Evolutionary conservation across 495 filamentous ascomycete species (phyloP).

Genomic region (Penicillium crystallinum): DNA sequence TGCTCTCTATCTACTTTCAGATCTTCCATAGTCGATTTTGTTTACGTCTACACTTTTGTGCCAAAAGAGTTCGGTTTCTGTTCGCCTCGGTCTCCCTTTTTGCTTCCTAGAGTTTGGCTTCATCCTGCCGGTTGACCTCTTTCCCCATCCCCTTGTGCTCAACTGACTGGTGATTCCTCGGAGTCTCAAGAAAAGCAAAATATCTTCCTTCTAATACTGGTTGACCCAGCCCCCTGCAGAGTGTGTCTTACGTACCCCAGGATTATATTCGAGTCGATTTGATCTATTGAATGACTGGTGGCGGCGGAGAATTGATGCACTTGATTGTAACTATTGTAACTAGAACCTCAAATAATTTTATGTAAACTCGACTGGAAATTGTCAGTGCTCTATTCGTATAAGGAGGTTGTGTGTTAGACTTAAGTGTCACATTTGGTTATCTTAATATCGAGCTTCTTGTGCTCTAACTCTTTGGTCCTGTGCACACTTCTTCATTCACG

Average conservation of each 20-base stretch:
- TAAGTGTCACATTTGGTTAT: no score
- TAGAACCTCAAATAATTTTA: not conserved
- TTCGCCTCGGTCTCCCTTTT: not conserved
- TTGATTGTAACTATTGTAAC: not conserved
- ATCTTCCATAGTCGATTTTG: constrained; percentile 22
- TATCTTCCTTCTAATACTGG: not conserved
- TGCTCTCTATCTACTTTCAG: constrained; percentile 11
- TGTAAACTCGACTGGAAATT: no score
- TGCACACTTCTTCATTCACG: not conserved
- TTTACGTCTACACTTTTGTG: constrained; percentile 10
- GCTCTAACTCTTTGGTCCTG: not conserved
- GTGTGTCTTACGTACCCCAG: not conserved
- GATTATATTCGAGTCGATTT: not conserved
- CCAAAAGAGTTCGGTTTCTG: constrained; percentile 8
- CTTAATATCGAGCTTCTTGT: not conserved
- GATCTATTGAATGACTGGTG: not conserved
- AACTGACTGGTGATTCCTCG: not conserved
- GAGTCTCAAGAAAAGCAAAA: not conserved
- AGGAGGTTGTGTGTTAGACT: not conserved
- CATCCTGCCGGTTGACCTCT: not conserved
- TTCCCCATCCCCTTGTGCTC: not conserved
- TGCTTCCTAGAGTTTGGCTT: not conserved
- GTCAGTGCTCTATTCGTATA: not conserved
- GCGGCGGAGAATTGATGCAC: not conserved
- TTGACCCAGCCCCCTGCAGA: not conserved